Conservation (phyloP, 2,329 filamentous ascomycete species). For the Huntiella savannae region DNA sequence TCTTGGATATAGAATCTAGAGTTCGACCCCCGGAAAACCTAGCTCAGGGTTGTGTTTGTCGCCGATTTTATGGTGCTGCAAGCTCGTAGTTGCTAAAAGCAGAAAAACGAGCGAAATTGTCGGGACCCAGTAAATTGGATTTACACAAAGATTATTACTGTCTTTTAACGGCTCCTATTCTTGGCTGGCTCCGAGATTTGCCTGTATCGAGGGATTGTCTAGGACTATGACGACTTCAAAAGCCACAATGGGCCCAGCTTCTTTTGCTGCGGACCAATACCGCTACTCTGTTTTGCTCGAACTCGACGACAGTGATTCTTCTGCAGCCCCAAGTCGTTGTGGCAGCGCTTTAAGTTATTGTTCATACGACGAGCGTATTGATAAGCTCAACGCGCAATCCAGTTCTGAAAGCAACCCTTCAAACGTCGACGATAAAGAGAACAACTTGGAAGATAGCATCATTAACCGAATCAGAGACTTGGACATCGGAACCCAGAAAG, state of each 20-base stretch:
- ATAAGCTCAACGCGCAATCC: constrained; percentile 2
- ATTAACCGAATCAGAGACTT: constrained; percentile 10
- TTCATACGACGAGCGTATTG: constrained; percentile 9
- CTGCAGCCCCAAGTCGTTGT: constrained; percentile 10
- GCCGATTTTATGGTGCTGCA: too few relatives aligned
- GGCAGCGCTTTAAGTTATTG: constrained; percentile 9
- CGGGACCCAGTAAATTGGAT: too few relatives aligned
- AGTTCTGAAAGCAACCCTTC: not conserved
- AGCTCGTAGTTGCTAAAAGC: too few relatives aligned
- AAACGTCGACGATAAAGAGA: constrained; percentile 3
- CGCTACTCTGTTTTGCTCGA: constrained; percentile 10
- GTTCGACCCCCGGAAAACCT: not conserved
- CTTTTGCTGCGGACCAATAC: constrained; percentile 8
- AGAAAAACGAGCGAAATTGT: too few relatives aligned
- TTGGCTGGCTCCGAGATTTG: too few relatives aligned
- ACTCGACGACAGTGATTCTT: constrained; percentile 7
- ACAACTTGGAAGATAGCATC: constrained; percentile 8
- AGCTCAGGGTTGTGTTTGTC: too few relatives aligned
- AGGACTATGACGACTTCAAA: too few relatives aligned
- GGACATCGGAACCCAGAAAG: constrained; percentile 5
- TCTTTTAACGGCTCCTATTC: too few relatives aligned
- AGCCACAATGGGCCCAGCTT: constrained; percentile 5
- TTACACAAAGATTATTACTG: too few relatives aligned
- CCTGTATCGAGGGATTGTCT: too few relatives aligned
- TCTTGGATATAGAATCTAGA: not conserved